phyloP scores from a whole-genome alignment of 768 basidiomycete genomes.

The Calocybe indica region DNA sequence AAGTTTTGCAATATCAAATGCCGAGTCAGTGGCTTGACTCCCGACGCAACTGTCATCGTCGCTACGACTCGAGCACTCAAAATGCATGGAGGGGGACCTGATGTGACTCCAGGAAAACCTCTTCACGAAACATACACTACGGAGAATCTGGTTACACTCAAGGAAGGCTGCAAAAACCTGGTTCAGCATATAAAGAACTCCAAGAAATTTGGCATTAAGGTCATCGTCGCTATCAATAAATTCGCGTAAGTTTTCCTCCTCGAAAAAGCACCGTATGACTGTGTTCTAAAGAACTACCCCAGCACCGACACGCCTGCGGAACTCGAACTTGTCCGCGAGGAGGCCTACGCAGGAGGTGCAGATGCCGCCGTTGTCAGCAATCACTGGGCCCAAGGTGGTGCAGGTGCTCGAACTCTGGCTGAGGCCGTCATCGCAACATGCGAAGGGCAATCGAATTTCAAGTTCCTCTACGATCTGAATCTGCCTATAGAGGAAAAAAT shows the following conservation, averaged over 20 bases:
- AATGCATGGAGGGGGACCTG: conserved; percentile 99
- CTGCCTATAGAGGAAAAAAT: conserved; percentile 88
- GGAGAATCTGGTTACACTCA: conserved; percentile 85
- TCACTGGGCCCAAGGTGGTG: conserved; percentile 97
- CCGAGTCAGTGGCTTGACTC: conserved; percentile 84
- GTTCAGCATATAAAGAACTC: conserved; percentile 92
- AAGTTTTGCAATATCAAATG: conserved; percentile 99
- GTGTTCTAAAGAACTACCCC: neutral
- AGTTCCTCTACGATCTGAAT: conserved; percentile 88
- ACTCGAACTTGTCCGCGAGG: conserved; percentile 74
- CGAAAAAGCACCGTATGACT: too few species aligned
- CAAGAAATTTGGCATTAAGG: conserved; percentile 94
- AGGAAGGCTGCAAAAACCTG: conserved; percentile 90
- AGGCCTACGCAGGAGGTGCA: conserved; percentile 80
- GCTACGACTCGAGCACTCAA: conserved; percentile 97
- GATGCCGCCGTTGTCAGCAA: conserved; percentile 94
- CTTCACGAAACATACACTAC: conserved; percentile 91
- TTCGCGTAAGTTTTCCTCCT: conserved; percentile 64
- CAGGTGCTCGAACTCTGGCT: conserved; percentile 84
- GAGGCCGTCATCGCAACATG: conserved; percentile 89
- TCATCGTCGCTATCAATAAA: conserved; percentile 91
- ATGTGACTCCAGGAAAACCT: conserved; percentile 93
- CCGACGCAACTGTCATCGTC: conserved; percentile 93
- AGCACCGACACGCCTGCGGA: conserved; percentile 91
- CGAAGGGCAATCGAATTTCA: conserved; percentile 78